These are phyloP conservation scores for Calvatia gigantea DNA, from an alignment of 768 basidiomycete species.

Conservation along the genomic window DNA sequence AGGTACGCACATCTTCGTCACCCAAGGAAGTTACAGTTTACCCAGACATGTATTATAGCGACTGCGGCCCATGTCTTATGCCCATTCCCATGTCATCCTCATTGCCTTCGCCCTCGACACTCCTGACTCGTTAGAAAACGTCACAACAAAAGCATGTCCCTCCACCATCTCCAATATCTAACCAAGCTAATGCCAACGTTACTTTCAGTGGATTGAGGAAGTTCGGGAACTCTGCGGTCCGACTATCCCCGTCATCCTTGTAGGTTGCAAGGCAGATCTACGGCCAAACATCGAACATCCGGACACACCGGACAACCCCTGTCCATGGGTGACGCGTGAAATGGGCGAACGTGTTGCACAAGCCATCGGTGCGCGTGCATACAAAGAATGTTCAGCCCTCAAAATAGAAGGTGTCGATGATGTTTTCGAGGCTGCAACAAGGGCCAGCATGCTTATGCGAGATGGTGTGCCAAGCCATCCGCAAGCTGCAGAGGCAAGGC, in stretches of 20 bases:
- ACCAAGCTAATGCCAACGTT: conserved; percentile 10
- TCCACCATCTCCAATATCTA: conserved; percentile 2
- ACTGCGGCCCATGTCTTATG: conserved; percentile 94
- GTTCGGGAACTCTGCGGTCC: conserved; percentile 95
- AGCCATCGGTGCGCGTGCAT: conserved; percentile 86
- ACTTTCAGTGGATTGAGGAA: conserved; percentile 99
- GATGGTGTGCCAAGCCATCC: conserved; percentile 64
- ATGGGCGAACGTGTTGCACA: conserved; percentile 81
- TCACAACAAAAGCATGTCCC: conserved; percentile 74
- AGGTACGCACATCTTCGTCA: conserved; percentile 42
- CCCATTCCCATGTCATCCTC: conserved; percentile 97
- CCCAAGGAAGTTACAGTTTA: conserved; percentile 5
- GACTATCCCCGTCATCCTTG: conserved; percentile 88
- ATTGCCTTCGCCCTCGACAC: conserved; percentile 97
- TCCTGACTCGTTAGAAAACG: conserved; percentile 95
- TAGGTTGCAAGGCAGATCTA: conserved; percentile 94
- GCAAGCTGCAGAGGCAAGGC: conserved; percentile 31
- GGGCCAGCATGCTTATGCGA: conserved; percentile 94
- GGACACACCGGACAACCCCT: conserved; percentile 40
- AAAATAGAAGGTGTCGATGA: conserved; percentile 94
- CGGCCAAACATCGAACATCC: conserved; percentile 56
- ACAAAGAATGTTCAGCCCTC: conserved; percentile 92
- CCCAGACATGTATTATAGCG: conserved; percentile 44
- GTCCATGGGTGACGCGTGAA: conserved; percentile 64
- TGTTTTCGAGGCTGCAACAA: conserved; percentile 95